phyloP scores from a whole-genome alignment of 139 green algal species.

The Picochlorum sp. region DNA sequence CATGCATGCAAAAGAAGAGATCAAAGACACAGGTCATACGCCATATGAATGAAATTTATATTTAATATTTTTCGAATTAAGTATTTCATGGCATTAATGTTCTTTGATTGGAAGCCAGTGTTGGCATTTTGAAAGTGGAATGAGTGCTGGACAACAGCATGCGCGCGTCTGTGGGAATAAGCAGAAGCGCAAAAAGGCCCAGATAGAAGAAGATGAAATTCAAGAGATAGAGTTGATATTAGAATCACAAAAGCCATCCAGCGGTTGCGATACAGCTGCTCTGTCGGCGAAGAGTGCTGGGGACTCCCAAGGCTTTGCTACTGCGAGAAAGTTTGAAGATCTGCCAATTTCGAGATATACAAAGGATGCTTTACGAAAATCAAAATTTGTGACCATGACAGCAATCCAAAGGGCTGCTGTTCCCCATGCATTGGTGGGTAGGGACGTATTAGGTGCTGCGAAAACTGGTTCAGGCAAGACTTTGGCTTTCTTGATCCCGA shows the following conservation, averaged over 20 bases:
- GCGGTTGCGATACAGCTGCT: conserved; percentile 34
- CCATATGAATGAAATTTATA: too few relatives aligned
- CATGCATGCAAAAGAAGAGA: too few relatives aligned
- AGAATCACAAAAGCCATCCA: conserved; percentile 21
- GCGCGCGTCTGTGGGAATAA: too few relatives aligned
- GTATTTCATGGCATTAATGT: too few relatives aligned
- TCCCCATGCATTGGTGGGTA: conserved; percentile 78
- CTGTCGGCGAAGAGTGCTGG: background rate
- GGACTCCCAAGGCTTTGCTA: background rate
- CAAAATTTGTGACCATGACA: conserved; percentile 61
- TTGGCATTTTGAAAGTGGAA: too few relatives aligned
- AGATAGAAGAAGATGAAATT: conserved; percentile 29
- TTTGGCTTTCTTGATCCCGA: conserved; percentile 86
- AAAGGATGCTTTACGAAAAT: conserved; percentile 39
- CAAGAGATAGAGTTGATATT: conserved; percentile 12
- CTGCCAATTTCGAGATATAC: conserved; percentile 45
- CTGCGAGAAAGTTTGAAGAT: conserved; percentile 31
- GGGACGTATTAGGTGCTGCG: conserved; percentile 90
- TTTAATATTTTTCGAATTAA: too few relatives aligned
- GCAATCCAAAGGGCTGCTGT: conserved; percentile 88
- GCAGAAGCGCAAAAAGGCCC: conserved; percentile 6
- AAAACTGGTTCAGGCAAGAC: conserved; percentile 97
- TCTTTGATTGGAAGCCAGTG: too few relatives aligned
- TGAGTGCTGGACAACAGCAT: too few relatives aligned
- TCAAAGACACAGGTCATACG: too few relatives aligned